These are phyloP conservation scores for Massariosphaeria phaeospora DNA, from an alignment of 495 filamentous ascomycete species.

Conservation along the genomic window DNA sequence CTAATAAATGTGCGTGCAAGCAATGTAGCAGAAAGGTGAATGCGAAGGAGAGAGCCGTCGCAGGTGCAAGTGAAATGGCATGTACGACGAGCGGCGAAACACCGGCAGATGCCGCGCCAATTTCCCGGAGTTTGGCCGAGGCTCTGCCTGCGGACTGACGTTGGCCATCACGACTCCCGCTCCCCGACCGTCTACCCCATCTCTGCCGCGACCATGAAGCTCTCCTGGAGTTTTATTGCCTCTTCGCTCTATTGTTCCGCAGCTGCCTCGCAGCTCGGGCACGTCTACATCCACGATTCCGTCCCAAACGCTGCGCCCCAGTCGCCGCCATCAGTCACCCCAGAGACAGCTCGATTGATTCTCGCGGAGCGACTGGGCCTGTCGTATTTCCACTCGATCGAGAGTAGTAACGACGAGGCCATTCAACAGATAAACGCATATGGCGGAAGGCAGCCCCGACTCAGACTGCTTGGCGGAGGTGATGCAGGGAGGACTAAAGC, in stretches of 20 bases:
- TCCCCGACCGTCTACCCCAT: constrained; percentile 6
- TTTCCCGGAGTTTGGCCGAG: too few species aligned
- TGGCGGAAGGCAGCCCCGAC: constrained; percentile 40
- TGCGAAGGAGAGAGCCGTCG: background rate
- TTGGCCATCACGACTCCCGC: constrained; percentile 17
- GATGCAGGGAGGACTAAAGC: constrained; percentile 13
- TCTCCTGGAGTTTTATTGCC: constrained; percentile 23
- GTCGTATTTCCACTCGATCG: constrained; percentile 49
- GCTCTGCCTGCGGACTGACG: background rate
- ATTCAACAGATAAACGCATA: constrained; percentile 49
- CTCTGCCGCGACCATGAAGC: constrained; percentile 28
- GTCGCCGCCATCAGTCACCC: constrained; percentile 30
- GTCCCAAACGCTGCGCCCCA: background rate
- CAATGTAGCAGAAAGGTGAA: background rate
- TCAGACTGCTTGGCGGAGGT: constrained; percentile 45
- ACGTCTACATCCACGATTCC: constrained; percentile 37
- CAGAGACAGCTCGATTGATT: constrained; percentile 50
- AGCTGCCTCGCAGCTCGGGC: constrained; percentile 12
- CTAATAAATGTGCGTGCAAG: background rate
- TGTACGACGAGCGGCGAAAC: too few species aligned
- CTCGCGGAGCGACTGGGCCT: constrained; percentile 53
- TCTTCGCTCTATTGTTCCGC: constrained; percentile 23
- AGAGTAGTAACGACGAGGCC: constrained; percentile 42
- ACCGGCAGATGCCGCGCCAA: too few species aligned
- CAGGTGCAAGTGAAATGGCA: background rate